phyloP scores from a whole-genome alignment of 2,329 filamentous ascomycete genomes.

The Diatrype stigma region DNA sequence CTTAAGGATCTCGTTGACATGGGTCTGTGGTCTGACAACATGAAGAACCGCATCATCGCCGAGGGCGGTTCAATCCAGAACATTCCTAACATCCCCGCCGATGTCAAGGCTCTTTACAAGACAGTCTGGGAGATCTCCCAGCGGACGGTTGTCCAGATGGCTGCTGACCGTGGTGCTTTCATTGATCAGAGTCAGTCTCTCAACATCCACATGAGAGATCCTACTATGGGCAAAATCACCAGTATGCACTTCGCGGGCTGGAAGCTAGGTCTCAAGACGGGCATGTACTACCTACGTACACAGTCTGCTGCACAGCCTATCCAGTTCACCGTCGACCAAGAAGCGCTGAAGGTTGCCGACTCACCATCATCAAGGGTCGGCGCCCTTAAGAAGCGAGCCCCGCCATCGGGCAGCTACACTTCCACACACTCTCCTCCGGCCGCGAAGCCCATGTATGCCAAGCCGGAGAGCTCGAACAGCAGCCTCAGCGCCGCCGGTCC shows the following conservation, averaged over 20 bases:
- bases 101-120: constrained; percentile 98
- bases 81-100: constrained; percentile 91
- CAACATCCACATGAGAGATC: constrained; percentile 99
- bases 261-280: constrained; percentile 99
- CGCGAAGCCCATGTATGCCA: constrained; percentile 63
- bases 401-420: constrained; percentile 52
- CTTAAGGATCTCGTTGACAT: constrained; percentile 97
- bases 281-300: constrained; percentile 99
- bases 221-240: constrained; percentile 99
- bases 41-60: constrained; percentile 99
- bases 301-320: constrained; percentile 96
- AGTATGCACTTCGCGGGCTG: constrained; percentile 99
- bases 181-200: constrained; percentile 99
- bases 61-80: constrained; percentile 95
- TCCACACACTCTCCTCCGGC: constrained; percentile 57
- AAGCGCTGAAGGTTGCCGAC: constrained; percentile 84
- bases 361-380: constrained; percentile 65
- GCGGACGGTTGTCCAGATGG: constrained; percentile 93
- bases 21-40: constrained; percentile 97
- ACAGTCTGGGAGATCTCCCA: constrained; percentile 99
- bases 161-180: constrained; percentile 94
- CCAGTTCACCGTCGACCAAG: constrained; percentile 98
- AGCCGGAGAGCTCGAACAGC: constrained; percentile 44
- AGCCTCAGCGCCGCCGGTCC: constrained; percentile 32
- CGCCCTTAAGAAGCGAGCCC: constrained; percentile 65